Conservation (phyloP, 2,329 filamentous ascomycete genomes). For the Exophiala oligosperma region DNA sequence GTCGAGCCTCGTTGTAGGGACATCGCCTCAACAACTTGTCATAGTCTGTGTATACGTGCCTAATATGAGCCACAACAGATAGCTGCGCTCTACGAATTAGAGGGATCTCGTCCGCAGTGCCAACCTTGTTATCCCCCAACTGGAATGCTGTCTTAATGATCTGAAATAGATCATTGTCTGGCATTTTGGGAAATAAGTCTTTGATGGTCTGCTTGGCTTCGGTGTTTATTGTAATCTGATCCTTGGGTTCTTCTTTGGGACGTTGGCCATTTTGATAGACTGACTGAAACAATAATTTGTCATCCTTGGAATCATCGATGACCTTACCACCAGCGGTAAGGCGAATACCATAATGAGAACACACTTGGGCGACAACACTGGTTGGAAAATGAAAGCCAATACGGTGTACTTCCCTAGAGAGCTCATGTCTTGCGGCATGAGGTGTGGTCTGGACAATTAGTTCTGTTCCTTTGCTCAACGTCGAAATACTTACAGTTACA, state of each 20-base stretch:
- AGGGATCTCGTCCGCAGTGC: slow-evolving; percentile 55
- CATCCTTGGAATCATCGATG: slow-evolving; percentile 33
- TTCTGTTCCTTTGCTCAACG: neutral
- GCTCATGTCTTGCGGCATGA: slow-evolving; percentile 50
- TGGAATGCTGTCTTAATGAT: slow-evolving; percentile 63
- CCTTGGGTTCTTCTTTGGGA: slow-evolving; percentile 22
- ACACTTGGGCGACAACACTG: slow-evolving; percentile 59
- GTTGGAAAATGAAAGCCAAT: slow-evolving; percentile 65
- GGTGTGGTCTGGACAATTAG: slow-evolving; percentile 46
- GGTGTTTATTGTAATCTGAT: slow-evolving; percentile 52
- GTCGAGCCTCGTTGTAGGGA: slow-evolving; percentile 56
- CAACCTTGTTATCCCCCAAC: slow-evolving; percentile 59
- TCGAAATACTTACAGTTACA: slow-evolving; percentile 54
- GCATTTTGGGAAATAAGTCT: slow-evolving; percentile 65
- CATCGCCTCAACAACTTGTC: slow-evolving; percentile 56
- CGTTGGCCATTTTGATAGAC: slow-evolving; percentile 22
- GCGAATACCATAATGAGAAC: slow-evolving; percentile 48
- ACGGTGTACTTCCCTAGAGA: slow-evolving; percentile 62
- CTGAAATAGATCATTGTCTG: slow-evolving; percentile 55
- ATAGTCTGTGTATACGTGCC: slow-evolving; percentile 63
- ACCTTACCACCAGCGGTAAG: slow-evolving; percentile 50
- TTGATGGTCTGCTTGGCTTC: slow-evolving; percentile 59
- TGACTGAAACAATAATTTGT: slow-evolving; percentile 24
- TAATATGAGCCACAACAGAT: slow-evolving; percentile 62
- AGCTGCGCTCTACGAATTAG: slow-evolving; percentile 60